phyloP scores from a whole-genome alignment of 2,329 filamentous ascomycete genomes.

The Xylaria sp. region DNA sequence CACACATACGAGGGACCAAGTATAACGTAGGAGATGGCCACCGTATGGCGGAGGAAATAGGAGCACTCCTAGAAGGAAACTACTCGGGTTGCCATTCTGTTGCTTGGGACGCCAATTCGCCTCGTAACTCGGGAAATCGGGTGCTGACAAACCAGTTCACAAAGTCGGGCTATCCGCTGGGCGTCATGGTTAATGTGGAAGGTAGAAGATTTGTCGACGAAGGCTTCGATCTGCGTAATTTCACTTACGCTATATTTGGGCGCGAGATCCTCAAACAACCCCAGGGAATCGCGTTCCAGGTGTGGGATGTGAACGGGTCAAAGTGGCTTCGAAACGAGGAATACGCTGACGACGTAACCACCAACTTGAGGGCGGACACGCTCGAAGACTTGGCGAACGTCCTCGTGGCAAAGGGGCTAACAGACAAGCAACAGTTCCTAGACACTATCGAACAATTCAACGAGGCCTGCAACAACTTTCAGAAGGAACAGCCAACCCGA shows the following conservation, averaged over 20 bases:
- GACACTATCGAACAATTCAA: conserved; percentile 62
- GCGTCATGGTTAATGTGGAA: conserved; percentile 65
- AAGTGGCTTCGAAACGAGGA: conserved; percentile 65
- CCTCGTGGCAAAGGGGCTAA: conserved; percentile 53
- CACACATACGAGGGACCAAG: conserved; percentile 65
- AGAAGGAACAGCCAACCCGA: conserved; percentile 49
- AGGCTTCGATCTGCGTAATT: conserved; percentile 68
- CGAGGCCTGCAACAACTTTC: conserved; percentile 55
- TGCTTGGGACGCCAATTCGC: conserved; percentile 68
- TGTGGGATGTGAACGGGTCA: conserved; percentile 63
- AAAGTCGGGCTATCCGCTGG: conserved; percentile 71
- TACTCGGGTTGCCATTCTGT: conserved; percentile 70
- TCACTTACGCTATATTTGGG: conserved; percentile 71
- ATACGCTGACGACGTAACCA: conserved; percentile 63
- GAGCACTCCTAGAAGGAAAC: conserved; percentile 60
- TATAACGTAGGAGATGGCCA: conserved; percentile 68
- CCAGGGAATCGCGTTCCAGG: conserved; percentile 63
- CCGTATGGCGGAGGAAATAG: conserved; percentile 57
- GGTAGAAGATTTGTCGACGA: conserved; percentile 71
- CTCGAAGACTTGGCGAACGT: conserved; percentile 62
- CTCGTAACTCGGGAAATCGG: conserved; percentile 59
- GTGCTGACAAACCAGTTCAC: conserved; percentile 69
- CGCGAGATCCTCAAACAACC: conserved; percentile 65
- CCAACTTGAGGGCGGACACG: conserved; percentile 55
- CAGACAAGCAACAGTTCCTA: conserved; percentile 52